These are phyloP conservation scores for Cladosporium sp. DNA, from an alignment of 2,329 filamentous ascomycete genomes.

Conservation along the genomic window DNA sequence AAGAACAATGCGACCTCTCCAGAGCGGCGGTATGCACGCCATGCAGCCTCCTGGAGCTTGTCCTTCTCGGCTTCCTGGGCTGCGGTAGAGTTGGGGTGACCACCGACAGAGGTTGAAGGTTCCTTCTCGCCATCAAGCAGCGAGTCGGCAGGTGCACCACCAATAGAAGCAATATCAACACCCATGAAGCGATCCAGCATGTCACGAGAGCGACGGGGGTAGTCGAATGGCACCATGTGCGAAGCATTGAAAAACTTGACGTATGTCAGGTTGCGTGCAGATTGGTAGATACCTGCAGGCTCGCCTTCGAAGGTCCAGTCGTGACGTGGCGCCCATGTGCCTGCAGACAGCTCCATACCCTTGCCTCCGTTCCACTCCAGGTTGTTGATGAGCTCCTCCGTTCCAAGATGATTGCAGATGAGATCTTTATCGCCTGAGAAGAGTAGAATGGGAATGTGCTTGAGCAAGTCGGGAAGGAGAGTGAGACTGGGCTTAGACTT, in stretches of 20 bases:
- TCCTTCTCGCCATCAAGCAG: conserved; percentile 79
- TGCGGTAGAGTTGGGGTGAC: conserved; percentile 66
- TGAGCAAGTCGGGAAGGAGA: conserved; percentile 75
- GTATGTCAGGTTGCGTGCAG: conserved; percentile 92
- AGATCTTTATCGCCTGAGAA: conserved; percentile 94
- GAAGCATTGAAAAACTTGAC: conserved; percentile 93
- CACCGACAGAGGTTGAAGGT: conserved; percentile 33
- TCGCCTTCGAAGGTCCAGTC: conserved; percentile 94
- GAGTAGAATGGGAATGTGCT: conserved; percentile 74
- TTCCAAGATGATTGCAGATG: conserved; percentile 96
- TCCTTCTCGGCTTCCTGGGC: conserved; percentile 68
- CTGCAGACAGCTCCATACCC: conserved; percentile 84
- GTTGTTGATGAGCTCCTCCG: conserved; percentile 84
- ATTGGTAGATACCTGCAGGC: conserved; percentile 86
- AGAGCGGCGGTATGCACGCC: conserved; percentile 84
- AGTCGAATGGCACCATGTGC: conserved; percentile 98
- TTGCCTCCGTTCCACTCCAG: conserved; percentile 89
- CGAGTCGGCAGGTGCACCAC: conserved; percentile 75
- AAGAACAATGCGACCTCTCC: conserved; percentile 83
- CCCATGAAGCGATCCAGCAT: conserved; percentile 98
- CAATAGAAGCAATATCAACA: conserved; percentile 87
- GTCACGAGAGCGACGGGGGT: conserved; percentile 79
- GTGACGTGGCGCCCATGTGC: conserved; percentile 85
- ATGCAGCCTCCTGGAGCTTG: conserved; percentile 79
- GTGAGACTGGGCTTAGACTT: conserved; percentile 72